Percentiles rank a stretch among this genome's conserved stretches.
These are phyloP conservation scores for Licmophora abbreviata DNA, from an alignment of 108 stramenopile species.

Conservation along the genomic window DNA sequence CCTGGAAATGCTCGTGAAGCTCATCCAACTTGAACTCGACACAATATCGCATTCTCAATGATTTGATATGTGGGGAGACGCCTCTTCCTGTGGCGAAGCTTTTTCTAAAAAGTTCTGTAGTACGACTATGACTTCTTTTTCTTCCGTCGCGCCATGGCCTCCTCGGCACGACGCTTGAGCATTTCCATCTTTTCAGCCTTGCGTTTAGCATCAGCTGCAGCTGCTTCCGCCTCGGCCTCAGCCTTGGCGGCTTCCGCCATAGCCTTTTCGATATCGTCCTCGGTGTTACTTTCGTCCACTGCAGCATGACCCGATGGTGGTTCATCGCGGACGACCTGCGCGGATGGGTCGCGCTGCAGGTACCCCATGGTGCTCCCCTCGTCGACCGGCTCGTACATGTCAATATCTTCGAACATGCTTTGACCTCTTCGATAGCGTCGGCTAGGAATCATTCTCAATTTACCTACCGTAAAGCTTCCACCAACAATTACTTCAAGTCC, in stretches of 20 bases:
- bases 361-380: slow-evolving; percentile 28
- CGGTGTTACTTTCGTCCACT: neutral
- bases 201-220: slow-evolving; percentile 50
- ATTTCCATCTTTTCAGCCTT: slow-evolving; percentile 78
- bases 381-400: slow-evolving; percentile 8
- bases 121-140: slow-evolving; percentile 14
- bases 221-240: slow-evolving; percentile 19
- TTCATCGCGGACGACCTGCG: neutral
- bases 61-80: no score
- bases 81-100: no score
- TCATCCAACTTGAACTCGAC: slow-evolving; percentile 38
- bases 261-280: slow-evolving; percentile 11
- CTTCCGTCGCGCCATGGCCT: slow-evolving; percentile 43
- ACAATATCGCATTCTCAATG: slow-evolving; percentile 13
- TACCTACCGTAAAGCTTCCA: slow-evolving; percentile 57
- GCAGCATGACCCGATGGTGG: neutral
- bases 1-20: slow-evolving; percentile 14
- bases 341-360: neutral
- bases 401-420: slow-evolving; percentile 28
- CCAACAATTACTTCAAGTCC: slow-evolving; percentile 70
- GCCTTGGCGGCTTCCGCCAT: slow-evolving; percentile 15
- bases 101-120: neutral
- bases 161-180: slow-evolving; percentile 40
- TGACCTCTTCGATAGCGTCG: slow-evolving; percentile 12
- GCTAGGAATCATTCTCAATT: slow-evolving; percentile 38